Evolutionary conservation across 2,329 filamentous ascomycete species (phyloP).

Genomic region (Colletotrichum sp.): DNA sequence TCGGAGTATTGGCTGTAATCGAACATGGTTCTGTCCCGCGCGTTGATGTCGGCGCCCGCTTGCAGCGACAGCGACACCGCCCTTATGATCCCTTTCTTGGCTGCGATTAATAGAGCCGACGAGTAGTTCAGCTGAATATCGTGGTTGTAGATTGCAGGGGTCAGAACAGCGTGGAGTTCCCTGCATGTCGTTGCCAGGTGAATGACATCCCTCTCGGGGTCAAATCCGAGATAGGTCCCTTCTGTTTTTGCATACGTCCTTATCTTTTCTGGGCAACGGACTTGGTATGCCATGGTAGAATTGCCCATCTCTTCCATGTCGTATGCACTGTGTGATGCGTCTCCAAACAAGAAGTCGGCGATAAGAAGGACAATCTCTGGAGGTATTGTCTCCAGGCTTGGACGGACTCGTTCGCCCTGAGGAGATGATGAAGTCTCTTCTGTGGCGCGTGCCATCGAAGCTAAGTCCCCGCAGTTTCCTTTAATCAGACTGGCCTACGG

Average conservation of each 20-base stretch:
- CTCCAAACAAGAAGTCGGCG: background rate
- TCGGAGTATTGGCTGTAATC: background rate
- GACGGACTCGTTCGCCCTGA: background rate
- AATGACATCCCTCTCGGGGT: background rate
- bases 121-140: background rate
- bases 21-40: background rate
- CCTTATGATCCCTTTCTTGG: background rate
- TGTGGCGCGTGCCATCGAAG: no score
- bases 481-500: no score
- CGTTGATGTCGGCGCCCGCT: background rate
- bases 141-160: background rate
- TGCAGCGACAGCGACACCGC: background rate
- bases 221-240: fast-evolving
- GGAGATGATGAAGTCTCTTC: no score
- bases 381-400: background rate
- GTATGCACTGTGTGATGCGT: background rate
- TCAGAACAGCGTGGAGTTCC: background rate
- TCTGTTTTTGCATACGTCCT: background rate
- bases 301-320: background rate
- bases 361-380: background rate
- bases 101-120: background rate
- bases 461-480: no score
- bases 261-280: background rate
- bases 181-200: background rate
- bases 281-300: fast-evolving